Percentiles rank a stretch among this genome's conserved stretches.
Evolutionary conservation across 169 alveolate species (phyloP).

Genomic region (Cryptosporidium viatorum): DNA sequence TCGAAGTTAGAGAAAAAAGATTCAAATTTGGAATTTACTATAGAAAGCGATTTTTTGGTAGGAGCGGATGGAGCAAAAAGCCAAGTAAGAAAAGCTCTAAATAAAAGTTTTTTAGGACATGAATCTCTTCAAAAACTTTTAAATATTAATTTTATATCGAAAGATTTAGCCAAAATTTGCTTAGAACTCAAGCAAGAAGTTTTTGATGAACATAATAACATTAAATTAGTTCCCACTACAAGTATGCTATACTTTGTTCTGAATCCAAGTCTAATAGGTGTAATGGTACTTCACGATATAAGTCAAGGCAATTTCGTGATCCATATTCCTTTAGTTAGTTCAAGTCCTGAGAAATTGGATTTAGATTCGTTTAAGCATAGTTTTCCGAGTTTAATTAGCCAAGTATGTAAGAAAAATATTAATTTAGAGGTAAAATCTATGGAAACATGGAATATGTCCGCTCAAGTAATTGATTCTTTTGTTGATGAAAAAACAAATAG

Average conservation of each 20-base stretch:
- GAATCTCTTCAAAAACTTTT: constrained; percentile 83
- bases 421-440: constrained; percentile 70
- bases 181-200: constrained; percentile 22
- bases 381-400: not conserved
- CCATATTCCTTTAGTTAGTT: constrained; percentile 88
- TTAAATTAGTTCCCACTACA: constrained; percentile 71
- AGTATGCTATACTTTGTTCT: constrained; percentile 90
- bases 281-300: constrained; percentile 89
- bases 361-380: constrained; percentile 76
- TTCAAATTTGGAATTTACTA: constrained; percentile 79
- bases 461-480: constrained; percentile 81
- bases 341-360: constrained; percentile 77
- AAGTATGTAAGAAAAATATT: not conserved
- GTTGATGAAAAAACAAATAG: constrained; percentile 79
- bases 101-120: constrained; percentile 76
- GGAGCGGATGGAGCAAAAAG: constrained; percentile 83
- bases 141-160: constrained; percentile 88
- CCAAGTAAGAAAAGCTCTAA: constrained; percentile 39
- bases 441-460: constrained; percentile 84
- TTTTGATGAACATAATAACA: not conserved
- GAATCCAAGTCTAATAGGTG: constrained; percentile 82
- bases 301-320: constrained; percentile 90
- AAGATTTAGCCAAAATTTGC: constrained; percentile 80
- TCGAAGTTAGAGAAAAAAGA: constrained; percentile 46
- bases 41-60: constrained; percentile 81